Evolutionary conservation across 352 stramenopile genomes (phyloP).

Genomic region (Phytophthora pistaciae): DNA sequence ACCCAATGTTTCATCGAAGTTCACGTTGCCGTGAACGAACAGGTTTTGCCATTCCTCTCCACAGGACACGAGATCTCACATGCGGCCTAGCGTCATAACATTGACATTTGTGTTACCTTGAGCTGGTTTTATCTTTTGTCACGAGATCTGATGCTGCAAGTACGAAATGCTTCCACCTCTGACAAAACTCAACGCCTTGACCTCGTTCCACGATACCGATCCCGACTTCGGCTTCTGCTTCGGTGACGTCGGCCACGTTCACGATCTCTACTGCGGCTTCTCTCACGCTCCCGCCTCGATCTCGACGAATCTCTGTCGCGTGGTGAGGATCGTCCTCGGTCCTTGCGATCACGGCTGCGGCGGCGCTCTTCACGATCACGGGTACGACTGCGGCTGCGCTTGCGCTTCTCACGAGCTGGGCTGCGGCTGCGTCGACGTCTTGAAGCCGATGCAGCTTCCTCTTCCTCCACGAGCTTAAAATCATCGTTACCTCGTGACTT

Average conservation of each 20-base stretch:
- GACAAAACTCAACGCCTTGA: not conserved
- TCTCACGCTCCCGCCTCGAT: not conserved
- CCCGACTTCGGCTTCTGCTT: not conserved
- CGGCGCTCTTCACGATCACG: conserved; percentile 20
- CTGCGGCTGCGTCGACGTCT: conserved; percentile 20
- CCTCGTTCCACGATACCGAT: not conserved
- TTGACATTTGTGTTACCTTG: too few relatives aligned
- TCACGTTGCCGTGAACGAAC: too few relatives aligned
- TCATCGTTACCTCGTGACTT: conserved; percentile 45
- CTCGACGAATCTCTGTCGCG: conserved; percentile 6
- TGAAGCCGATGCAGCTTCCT: conserved; percentile 23
- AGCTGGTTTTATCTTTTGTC: too few relatives aligned
- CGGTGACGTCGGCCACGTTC: not conserved
- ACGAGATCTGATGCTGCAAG: too few relatives aligned
- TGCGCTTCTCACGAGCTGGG: conserved; percentile 14
- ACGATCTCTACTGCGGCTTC: not conserved
- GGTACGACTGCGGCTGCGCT: conserved; percentile 34
- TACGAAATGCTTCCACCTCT: too few relatives aligned
- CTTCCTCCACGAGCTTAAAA: conserved; percentile 65
- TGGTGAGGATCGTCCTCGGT: conserved; percentile 14
- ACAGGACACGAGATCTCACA: too few relatives aligned
- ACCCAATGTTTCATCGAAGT: too few relatives aligned
- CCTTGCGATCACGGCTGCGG: conserved; percentile 35
- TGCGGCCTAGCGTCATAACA: too few relatives aligned
- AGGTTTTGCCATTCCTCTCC: too few relatives aligned